These are phyloP conservation scores for Blastocystis sp. DNA, from an alignment of 352 stramenopile genomes.

Conservation along the genomic window DNA sequence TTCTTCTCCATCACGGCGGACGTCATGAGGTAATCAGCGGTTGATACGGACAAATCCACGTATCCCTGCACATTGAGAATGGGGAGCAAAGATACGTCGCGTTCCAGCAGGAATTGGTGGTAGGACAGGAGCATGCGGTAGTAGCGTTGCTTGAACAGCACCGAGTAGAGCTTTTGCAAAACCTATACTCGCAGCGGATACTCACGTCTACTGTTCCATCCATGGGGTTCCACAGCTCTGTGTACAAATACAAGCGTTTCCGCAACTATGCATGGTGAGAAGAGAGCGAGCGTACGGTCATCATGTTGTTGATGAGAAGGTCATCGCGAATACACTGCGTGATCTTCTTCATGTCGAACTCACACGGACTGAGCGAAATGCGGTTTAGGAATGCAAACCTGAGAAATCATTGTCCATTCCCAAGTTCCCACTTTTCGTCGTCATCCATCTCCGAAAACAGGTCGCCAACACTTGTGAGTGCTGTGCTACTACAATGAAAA, in stretches of 20 bases:
- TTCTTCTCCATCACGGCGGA: background rate
- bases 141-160: conserved; percentile 38
- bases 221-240: conserved; percentile 45
- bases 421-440: conserved; percentile 21
- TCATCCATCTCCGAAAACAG: conserved; percentile 59
- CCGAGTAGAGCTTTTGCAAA: conserved; percentile 57
- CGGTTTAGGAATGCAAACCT: conserved; percentile 57
- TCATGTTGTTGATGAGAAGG: conserved; percentile 47
- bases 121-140: conserved; percentile 50
- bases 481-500: conserved; percentile 4
- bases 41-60: conserved; percentile 27
- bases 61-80: background rate
- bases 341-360: conserved; percentile 51
- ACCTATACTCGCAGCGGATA: background rate
- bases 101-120: conserved; percentile 59
- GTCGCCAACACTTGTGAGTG: background rate
- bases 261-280: conserved; percentile 11
- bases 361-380: conserved; percentile 11
- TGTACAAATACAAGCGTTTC: conserved; percentile 34
- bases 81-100: background rate
- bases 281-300: background rate
- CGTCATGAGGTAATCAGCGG: conserved; percentile 30
- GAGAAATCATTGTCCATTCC: background rate
- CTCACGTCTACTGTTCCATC: conserved; percentile 25
- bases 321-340: conserved; percentile 27